Conservation (phyloP, 805 yeast species). For the Cyberlindnera lachancei region DNA sequence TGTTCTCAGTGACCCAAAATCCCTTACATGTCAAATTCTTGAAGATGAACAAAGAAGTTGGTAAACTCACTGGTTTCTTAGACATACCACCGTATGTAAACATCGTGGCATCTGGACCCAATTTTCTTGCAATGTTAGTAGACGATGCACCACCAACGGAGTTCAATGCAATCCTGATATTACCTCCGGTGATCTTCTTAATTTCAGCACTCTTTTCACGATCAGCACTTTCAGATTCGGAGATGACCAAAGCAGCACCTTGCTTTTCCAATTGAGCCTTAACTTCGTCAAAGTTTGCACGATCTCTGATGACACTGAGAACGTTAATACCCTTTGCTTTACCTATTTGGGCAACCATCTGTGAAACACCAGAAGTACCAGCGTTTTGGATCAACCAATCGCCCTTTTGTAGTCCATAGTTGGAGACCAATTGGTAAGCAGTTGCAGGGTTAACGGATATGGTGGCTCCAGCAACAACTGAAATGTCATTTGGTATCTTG, state of each 20-base stretch:
- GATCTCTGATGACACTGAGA: slow-evolving; percentile 79
- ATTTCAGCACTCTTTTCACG: slow-evolving; percentile 57
- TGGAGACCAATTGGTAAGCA: slow-evolving; percentile 80
- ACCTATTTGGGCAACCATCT: slow-evolving; percentile 84
- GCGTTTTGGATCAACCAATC: slow-evolving; percentile 97
- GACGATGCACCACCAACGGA: slow-evolving; percentile 91
- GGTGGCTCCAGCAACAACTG: slow-evolving; percentile 70
- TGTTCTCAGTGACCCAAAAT: slow-evolving; percentile 82
- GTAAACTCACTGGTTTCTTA: slow-evolving; percentile 85
- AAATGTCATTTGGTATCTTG: slow-evolving; percentile 43
- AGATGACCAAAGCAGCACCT: slow-evolving; percentile 84
- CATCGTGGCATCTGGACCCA: slow-evolving; percentile 65
- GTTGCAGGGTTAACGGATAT: slow-evolving; percentile 88
- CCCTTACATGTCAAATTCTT: slow-evolving; percentile 83
- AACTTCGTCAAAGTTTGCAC: slow-evolving; percentile 65
- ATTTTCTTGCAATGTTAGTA: slow-evolving; percentile 75
- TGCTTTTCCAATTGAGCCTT: slow-evolving; percentile 44
- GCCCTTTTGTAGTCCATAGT: slow-evolving; percentile 38
- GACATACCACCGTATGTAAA: slow-evolving; percentile 98
- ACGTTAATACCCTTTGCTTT: slow-evolving; percentile 73
- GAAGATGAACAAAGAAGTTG: slow-evolving; percentile 84
- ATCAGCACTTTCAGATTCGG: slow-evolving; percentile 76
- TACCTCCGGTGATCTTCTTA: slow-evolving; percentile 42
- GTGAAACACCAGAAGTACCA: slow-evolving; percentile 92
- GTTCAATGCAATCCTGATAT: slow-evolving; percentile 74